Base-by-base conservation (phyloP, 345 rosid species). In the Camelina neglecta region DNA sequence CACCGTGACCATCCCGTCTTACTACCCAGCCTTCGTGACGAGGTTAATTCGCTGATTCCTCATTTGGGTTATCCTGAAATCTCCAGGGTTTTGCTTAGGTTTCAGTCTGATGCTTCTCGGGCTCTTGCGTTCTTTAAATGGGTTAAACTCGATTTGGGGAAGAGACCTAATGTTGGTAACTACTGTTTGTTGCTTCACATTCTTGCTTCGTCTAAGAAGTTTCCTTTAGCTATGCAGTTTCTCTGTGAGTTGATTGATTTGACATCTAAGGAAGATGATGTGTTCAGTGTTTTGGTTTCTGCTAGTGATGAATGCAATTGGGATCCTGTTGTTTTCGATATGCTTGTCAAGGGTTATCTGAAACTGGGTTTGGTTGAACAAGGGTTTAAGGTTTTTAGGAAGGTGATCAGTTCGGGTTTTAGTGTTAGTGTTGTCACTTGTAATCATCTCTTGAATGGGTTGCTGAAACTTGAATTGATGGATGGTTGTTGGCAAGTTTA, bases 401-500 rank as follows among this genome's bases (percentile, higher is more conserved):
- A 82, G 60, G 76, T 74, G 16, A 38, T 85, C 48, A 84, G 80
- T 76, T 59, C 71, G 11, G 95, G 95, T 45, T 89, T 74, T 78
- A 53, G 66, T 50, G 92, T 95, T 9, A 86, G 88, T 73, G 91
- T 87, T 55, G 81, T 90, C 57, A 80, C 96, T 57, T 92, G 96
- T 73, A 93, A 93, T 79, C 83, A 69, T 74, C 95, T 94, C 74
- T 76, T 94, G 77, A 84, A 87, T 74, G 92, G 96, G 18, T 71
- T 92, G 81, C 45, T 86, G 85, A 89, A 86, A 60, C 12, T 82
- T 74, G 87, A 90, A 51, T 69, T 48, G 41, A 48, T 80, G 62
- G 81, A 79, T 38, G 76, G 77, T 55, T 94, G 97, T 75, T 94
- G 97, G 98, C 51, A 69, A 66, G 86, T 94, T 65, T 90, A 94